Base-by-base conservation (phyloP, 768 basidiomycete genomes). In the Russula griseocarnosa region DNA sequence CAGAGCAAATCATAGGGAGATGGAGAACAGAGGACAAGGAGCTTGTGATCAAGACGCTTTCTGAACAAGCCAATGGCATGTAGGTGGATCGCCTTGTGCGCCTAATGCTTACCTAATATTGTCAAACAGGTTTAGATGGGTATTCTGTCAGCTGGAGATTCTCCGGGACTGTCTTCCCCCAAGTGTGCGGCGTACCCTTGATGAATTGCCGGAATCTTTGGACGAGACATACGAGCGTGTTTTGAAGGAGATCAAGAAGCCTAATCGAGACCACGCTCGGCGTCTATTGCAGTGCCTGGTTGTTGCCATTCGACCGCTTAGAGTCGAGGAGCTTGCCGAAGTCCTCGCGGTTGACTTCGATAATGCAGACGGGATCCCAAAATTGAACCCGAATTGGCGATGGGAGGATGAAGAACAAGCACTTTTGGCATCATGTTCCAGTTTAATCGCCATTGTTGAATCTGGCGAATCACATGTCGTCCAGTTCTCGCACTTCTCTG, bases 121-220 rank as follows among this genome's bases (percentile, higher is more conserved):
- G 44, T 49, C 18, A 24, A 24, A 24, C 22, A 49, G 47, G 47
- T 49, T 49, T 11, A 22, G 47, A 13, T 26, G 47, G 47, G 24
- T 24, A 7, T 49, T 49, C 22, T 49, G 47, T 24, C 47, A 49
- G 24, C 10, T 49, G 24, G 47, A 49, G 38, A 16, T n/a, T 5
- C 36, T 60, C n/a, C 59, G 59, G 13, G 11, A 28, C n/a, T 52
- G 59, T 51, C 50, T 38, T 38, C 36, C 50, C 42, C 20, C 49
- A 13, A 51, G 22, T 22, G 32, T 47, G 6, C 47, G 30, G 9
- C 30, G 28, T 8, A n/a, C 36, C 20, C 50, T 40, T 7, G 36
- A 40, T 14, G 38, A 47, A 38, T 38, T 52, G 9, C 59, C 59
- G 3, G 28, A 55, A 32, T 40, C 16, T 5, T 24, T 54, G 26